Evolutionary conservation across 2,329 filamentous ascomycete species (phyloP), one percentile per base, ranked within the genome.

Genomic region (Gaeumannomyces tritici): DNA sequence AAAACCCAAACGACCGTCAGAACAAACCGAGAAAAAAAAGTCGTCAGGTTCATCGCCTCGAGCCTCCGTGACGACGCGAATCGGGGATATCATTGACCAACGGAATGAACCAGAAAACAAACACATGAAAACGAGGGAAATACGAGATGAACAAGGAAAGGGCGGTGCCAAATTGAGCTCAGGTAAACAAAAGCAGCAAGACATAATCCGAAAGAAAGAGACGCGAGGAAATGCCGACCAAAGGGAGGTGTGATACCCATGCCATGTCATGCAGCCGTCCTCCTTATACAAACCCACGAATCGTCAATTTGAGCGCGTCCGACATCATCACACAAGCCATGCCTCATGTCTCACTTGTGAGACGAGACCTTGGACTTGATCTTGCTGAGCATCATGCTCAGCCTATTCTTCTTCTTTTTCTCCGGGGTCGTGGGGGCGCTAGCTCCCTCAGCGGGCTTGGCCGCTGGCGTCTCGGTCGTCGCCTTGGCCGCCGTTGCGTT

Each of bases 351-450:
- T 35, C 31, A 59, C 24, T 59, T 59, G 35, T 29, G 31, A 59
- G 31, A 31, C 66, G 68, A 68, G n/a, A 76, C 66, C 71, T 75
- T 84, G 67, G 75, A 71, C 74, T 80, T 81, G 69, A 84, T 69
- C 76, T 82, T 84, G 74, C 74, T 77, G 70, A 89, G 83, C 68
- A 89, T 82, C 61, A 80, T 75, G 73, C 86, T 89, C 64, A 87
- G 69, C 62, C 86, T 80, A 73, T 83, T 79, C 78, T 86, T 87
- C 80, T 87, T 88, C 79, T 88, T 89, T 76, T 84, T 85, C 61
- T 84, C 80, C 21, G 77, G 74, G 62, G 75, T 74, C 12, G 72
- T 65, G 18, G 73, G 65, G 63, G 70, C 70, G 33, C 73, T 70
- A 35, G 70, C 70, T 21, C 73, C 67, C 65, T 74, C 73, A 64